Conservation (phyloP, 2,329 filamentous ascomycete species). For the Neoscytalidium dimidiatum region DNA sequence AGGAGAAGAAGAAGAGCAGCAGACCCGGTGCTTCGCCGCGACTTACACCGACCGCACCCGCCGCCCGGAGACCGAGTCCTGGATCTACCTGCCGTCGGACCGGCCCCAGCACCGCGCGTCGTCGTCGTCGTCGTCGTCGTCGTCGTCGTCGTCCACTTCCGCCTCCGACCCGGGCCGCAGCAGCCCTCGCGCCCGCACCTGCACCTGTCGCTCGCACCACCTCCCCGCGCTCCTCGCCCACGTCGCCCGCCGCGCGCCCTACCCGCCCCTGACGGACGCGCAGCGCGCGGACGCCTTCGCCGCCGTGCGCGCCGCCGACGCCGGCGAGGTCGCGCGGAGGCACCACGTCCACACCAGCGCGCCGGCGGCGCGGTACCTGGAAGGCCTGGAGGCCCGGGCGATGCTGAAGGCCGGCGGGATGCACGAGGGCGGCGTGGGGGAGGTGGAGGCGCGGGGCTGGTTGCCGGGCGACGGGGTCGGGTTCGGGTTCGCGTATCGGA, state of each 20-base stretch:
- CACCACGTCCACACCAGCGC: slow-evolving; percentile 2
- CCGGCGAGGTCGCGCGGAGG: neutral
- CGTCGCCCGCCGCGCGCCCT: neutral
- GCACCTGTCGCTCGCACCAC: slow-evolving; percentile 22
- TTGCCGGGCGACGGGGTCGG: slow-evolving; percentile 35
- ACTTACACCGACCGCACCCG: slow-evolving; percentile 64
- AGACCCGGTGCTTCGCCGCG: slow-evolving; percentile 50
- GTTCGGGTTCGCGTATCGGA: slow-evolving; percentile 42
- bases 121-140: neutral
- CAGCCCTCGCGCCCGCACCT: slow-evolving; percentile 20
- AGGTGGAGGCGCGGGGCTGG: slow-evolving; percentile 28
- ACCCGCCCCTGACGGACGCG: neutral
- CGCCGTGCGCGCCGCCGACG: neutral
- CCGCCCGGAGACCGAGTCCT: slow-evolving; percentile 65
- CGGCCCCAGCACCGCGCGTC: neutral
- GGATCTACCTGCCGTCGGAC: slow-evolving; percentile 51
- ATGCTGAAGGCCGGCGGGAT: slow-evolving; percentile 49
- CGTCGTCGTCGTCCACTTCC: neutral
- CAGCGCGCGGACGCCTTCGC: neutral
- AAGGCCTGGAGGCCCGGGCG: slow-evolving; percentile 31
- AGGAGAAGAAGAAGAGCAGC: neutral
- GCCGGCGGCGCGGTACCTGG: slow-evolving; percentile 29
- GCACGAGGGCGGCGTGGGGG: slow-evolving; percentile 33
- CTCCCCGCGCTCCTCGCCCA: slow-evolving; percentile 12
- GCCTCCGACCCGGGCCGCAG: too few relatives aligned